phyloP scores from a whole-genome alignment of 2,329 filamentous ascomycete genomes.

The Scedosporium boydii region DNA sequence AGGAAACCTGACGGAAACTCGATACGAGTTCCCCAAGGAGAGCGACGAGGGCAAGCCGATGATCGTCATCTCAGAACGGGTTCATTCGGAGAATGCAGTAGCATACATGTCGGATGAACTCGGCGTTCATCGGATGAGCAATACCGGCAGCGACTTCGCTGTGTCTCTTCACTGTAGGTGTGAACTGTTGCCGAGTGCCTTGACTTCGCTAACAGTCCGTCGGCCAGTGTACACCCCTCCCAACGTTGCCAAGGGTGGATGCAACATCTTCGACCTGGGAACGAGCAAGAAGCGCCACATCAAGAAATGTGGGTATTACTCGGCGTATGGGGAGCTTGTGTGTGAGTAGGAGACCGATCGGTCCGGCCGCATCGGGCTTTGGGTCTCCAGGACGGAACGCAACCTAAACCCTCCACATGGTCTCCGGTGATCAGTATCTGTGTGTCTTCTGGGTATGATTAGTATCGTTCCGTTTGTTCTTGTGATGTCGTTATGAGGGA shows the following conservation, averaged over 20 bases:
- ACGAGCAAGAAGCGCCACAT: constrained; percentile 68
- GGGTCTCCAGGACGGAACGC: neutral
- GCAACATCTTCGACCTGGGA: constrained; percentile 67
- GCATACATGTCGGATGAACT: constrained; percentile 90
- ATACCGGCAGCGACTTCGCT: constrained; percentile 65
- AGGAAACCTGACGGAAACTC: constrained; percentile 70
- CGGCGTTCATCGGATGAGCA: constrained; percentile 74
- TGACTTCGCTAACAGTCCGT: constrained; percentile 1
- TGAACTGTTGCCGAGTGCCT: neutral
- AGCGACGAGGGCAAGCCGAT: constrained; percentile 43
- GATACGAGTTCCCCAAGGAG: constrained; percentile 61
- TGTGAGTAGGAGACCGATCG: constrained; percentile 19
- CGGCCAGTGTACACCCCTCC: constrained; percentile 69
- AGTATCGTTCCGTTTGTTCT: neutral
- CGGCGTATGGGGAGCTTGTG: constrained; percentile 45
- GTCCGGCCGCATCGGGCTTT: neutral
- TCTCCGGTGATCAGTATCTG: too few species aligned
- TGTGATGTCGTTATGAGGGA: neutral
- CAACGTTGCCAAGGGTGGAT: constrained; percentile 75
- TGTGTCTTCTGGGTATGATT: neutral
- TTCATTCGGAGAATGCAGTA: constrained; percentile 62
- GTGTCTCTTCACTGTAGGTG: constrained; percentile 68
- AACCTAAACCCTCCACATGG: neutral
- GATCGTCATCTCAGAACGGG: constrained; percentile 55
- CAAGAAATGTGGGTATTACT: constrained; percentile 63